A percentile compares a stretch with the other conserved stretches of the same genome.
phyloP scores from a whole-genome alignment of 73 alveolate species.

The Diophrys appendiculata region DNA sequence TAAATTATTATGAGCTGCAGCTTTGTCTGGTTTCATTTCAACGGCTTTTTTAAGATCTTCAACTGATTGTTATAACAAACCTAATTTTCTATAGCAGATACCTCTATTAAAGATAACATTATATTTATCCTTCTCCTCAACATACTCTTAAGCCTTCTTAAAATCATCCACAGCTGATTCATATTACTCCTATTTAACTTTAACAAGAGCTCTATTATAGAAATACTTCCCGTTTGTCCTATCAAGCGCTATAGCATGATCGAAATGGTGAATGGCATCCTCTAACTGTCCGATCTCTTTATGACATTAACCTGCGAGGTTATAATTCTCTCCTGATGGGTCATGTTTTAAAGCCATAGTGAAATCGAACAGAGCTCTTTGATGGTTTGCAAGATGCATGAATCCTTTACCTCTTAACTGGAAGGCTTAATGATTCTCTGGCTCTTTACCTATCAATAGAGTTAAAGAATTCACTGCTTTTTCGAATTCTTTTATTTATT shows the following conservation, averaged over 20 bases:
- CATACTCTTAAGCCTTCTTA: slow-evolving; percentile 16
- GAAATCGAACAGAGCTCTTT: slow-evolving; percentile 76
- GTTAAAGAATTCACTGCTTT: slow-evolving; percentile 10
- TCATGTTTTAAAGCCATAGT: slow-evolving; percentile 65
- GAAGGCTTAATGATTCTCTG: slow-evolving; percentile 55
- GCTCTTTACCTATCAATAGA: slow-evolving; percentile 7
- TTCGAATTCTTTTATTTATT: not conserved
- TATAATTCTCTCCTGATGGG: slow-evolving; percentile 29
- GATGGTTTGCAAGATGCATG: slow-evolving; percentile 56
- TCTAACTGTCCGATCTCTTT: slow-evolving; percentile 61
- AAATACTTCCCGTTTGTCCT: slow-evolving; percentile 65
- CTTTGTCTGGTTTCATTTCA: slow-evolving; percentile 73
- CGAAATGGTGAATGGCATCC: slow-evolving; percentile 80
- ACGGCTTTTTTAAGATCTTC: slow-evolving; percentile 82
- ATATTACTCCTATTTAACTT: slow-evolving; percentile 62
- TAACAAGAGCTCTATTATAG: slow-evolving; percentile 81
- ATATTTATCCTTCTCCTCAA: slow-evolving; percentile 13
- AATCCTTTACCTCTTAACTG: slow-evolving; percentile 76
- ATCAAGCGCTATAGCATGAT: slow-evolving; percentile 73
- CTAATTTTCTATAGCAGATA: slow-evolving; percentile 71
- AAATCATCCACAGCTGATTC: slow-evolving; percentile 86
- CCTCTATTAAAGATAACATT: not conserved
- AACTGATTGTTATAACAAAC: slow-evolving; percentile 70
- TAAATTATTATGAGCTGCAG: slow-evolving; percentile 82
- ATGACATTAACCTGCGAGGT: slow-evolving; percentile 63